These are phyloP conservation scores for Talaromyces rugulosus DNA, from an alignment of 2,329 filamentous ascomycete species.

Conservation along the genomic window DNA sequence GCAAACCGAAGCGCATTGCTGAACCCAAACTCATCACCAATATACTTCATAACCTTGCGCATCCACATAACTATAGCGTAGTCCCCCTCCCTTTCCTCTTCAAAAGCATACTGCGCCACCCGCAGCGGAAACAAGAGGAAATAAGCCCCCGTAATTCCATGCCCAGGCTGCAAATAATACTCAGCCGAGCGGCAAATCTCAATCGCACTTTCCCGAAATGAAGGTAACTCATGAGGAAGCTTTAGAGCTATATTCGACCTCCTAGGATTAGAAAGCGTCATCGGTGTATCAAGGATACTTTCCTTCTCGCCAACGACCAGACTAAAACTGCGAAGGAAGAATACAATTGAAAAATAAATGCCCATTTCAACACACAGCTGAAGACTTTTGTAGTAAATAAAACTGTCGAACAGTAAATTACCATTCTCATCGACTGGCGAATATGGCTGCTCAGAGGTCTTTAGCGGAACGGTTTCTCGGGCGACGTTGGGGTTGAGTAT, in stretches of 20 bases:
- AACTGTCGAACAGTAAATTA: not conserved
- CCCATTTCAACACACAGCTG: not conserved
- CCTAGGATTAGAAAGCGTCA: not conserved
- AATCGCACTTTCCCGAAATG: not conserved
- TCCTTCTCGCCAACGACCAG: not conserved
- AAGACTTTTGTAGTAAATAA: not conserved
- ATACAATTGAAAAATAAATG: not conserved
- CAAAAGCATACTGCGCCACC: not conserved
- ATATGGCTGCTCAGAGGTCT: not conserved
- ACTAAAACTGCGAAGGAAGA: not conserved
- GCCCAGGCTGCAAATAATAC: not conserved
- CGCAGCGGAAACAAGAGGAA: not conserved
- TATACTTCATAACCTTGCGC: not conserved
- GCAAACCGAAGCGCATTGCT: not conserved
- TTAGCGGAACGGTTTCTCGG: not conserved
- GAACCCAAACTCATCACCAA: not conserved
- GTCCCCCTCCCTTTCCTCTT: not conserved
- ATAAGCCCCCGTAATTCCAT: not conserved
- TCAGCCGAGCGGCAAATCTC: slow-evolving; percentile 1
- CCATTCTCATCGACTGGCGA: not conserved
- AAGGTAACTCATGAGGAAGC: not conserved
- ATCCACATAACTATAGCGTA: not conserved
- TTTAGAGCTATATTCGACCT: not conserved
- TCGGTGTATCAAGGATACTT: not conserved
- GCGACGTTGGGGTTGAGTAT: not conserved